Base-by-base conservation (phyloP, 1,284 basidiomycete species). In the Tilletia horrida region DNA sequence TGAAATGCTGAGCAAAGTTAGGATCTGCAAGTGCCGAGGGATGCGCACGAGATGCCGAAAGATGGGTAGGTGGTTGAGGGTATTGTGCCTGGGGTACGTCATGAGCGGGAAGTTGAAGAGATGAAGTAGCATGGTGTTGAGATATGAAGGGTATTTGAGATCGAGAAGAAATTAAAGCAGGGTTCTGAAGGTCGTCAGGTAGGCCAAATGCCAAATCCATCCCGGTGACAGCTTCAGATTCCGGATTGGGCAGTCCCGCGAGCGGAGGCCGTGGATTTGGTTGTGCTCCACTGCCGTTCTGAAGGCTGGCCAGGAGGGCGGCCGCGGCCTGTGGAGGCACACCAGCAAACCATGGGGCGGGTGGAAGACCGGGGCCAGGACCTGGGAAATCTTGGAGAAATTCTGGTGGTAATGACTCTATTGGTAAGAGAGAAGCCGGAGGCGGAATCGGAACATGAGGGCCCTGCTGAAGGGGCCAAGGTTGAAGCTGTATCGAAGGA, bases 171-270 rank as follows among this genome's bases (percentile, higher is more conserved):
- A 47, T 29, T 13, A 64, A 48, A 9, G 66, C 50, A 0, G 66
- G 48, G 3, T 67, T 42, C 9, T 77, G 73, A 29, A 82, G 78
- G 69, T 88, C 87, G 68, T 88, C 86, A 11, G 85, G 85, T 61
- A 87, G 84, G 75, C 87, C 87, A 69, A 90, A 90, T 0, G 88
- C 86, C 72, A 92, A 14, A 42, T 62, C 61, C 55, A 59, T 59
- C 18, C 55, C 55, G 8, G 50, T 27, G 13, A 52, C 23, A 27
- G 21, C 50, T 7, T 42, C 61, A 8, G n/a, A 9, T 8, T 62
- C 61, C 11, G 16, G 29, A 89, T 71, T 91, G 90, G 66, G 88
- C 89, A 73, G 89, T 88, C 72, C 89, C 87, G 63, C 90, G 90
- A 88, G 0, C 88, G 9, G 90, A 89, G 0, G 88, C 89, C n/a